phyloP scores from a whole-genome alignment of 2,329 filamentous ascomycete genomes.

The Plenodomus biglobosus region DNA sequence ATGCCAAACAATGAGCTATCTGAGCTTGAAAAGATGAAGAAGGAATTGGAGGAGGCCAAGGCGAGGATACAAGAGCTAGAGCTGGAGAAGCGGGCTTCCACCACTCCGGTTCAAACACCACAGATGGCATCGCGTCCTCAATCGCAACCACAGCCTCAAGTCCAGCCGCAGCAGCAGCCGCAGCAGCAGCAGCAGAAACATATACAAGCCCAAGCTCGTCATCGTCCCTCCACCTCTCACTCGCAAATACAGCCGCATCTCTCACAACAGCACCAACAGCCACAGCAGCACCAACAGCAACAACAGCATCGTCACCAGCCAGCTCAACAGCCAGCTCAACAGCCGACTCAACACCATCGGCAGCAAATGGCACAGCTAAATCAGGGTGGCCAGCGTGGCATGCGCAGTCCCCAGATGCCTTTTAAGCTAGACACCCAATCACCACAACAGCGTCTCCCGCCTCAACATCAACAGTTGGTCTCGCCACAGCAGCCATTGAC shows the following conservation, averaged over 20 bases:
- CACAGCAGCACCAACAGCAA: constrained; percentile 4
- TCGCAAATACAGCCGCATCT: constrained; percentile 10
- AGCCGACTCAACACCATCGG: constrained; percentile 16
- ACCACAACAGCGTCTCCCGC: constrained; percentile 19
- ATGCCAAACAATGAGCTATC: constrained; percentile 25
- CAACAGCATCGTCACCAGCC: not conserved
- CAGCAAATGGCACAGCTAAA: constrained; percentile 30
- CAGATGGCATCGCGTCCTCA: constrained; percentile 21
- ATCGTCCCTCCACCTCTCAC: constrained; percentile 12
- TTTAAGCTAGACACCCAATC: constrained; percentile 23
- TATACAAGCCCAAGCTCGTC: constrained; percentile 10
- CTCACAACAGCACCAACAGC: not conserved
- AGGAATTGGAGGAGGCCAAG: constrained; percentile 41
- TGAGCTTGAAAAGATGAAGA: constrained; percentile 40
- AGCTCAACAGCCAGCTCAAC: constrained; percentile 4
- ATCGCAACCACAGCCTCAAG: constrained; percentile 17
- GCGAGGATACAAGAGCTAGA: constrained; percentile 40
- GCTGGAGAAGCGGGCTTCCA: constrained; percentile 33
- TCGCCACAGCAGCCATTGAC: constrained; percentile 22
- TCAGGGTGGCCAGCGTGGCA: constrained; percentile 10
- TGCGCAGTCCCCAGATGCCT: constrained; percentile 20
- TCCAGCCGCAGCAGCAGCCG: constrained; percentile 10
- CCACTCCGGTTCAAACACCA: constrained; percentile 30
- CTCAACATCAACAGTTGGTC: constrained; percentile 8
- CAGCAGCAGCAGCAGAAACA: constrained; percentile 13